Evolutionary conservation across 176 grass and related monocot species (phyloP).

Genomic region (Oryza coarctata): DNA sequence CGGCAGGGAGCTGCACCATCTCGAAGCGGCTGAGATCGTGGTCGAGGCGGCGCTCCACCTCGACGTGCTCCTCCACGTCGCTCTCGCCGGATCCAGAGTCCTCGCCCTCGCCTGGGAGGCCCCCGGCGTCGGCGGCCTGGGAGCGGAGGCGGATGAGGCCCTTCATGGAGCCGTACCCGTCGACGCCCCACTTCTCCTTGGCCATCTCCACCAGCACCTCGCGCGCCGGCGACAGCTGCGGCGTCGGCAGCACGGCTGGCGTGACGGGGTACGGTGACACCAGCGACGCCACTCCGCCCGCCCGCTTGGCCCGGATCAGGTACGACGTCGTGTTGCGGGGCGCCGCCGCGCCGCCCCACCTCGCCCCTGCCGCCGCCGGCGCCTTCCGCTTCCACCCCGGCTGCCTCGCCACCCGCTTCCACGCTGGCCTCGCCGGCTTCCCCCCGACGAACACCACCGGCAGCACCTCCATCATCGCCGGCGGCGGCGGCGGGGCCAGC

Average conservation of each 20-base stretch:
- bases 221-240: constrained; percentile 70
- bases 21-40: constrained; percentile 98
- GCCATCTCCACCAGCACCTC: constrained; percentile 98
- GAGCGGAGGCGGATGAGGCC: constrained; percentile 87
- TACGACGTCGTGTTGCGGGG: constrained; percentile 94
- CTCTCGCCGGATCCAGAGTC: constrained; percentile 79
- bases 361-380: constrained; percentile 9
- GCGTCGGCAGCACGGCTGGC: constrained; percentile 83
- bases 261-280: constrained; percentile 92
- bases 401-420: constrained; percentile 41
- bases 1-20: constrained; percentile 72
- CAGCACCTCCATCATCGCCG: constrained; percentile 16
- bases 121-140: constrained; percentile 37
- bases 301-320: constrained; percentile 88
- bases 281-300: constrained; percentile 70
- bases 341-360: constrained; percentile 57
- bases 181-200: constrained; percentile 96
- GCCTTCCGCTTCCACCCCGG: constrained; percentile 29
- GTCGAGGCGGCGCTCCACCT: constrained; percentile 92
- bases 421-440: constrained; percentile 36
- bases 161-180: constrained; percentile 98
- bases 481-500: neutral
- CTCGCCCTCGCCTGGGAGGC: constrained; percentile 48
- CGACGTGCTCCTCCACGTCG: constrained; percentile 92
- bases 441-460: constrained; percentile 17